Conservation (phyloP, 805 yeast species). For the Candida anglica region DNA sequence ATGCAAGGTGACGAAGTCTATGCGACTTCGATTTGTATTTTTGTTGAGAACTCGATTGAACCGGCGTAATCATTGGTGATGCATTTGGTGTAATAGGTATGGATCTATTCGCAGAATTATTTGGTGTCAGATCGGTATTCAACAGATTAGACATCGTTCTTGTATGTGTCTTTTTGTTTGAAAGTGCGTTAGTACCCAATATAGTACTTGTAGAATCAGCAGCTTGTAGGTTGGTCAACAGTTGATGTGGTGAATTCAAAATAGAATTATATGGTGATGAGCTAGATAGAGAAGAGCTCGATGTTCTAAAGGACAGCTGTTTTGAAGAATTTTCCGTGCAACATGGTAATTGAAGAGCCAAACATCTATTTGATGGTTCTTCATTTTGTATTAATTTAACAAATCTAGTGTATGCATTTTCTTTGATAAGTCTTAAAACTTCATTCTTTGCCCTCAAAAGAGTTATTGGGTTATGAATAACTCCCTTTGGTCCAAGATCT, state of each 20-base stretch:
- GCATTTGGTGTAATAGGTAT: neutral
- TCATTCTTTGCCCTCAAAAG: conserved; percentile 27
- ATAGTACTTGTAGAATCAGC: too few relatives aligned
- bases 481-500: conserved; percentile 6
- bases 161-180: too few relatives aligned
- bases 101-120: too few relatives aligned
- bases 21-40: neutral
- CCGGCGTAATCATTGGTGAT: conserved; percentile 2
- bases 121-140: too few relatives aligned
- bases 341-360: neutral
- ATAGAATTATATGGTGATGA: too few relatives aligned
- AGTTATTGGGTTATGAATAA: conserved; percentile 23
- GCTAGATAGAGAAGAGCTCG: too few relatives aligned
- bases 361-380: neutral
- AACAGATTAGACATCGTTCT: too few relatives aligned
- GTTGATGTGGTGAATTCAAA: too few relatives aligned
- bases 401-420: conserved; percentile 26
- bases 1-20: conserved; percentile 1
- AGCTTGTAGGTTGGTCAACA: too few relatives aligned
- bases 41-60: neutral
- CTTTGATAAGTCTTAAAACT: conserved; percentile 28
- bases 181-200: too few relatives aligned
- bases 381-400: conserved; percentile 6
- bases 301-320: too few relatives aligned
- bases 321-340: too few relatives aligned